Conservation (phyloP, 805 yeast genomes). For the Saccharomycopsis amapae region DNA sequence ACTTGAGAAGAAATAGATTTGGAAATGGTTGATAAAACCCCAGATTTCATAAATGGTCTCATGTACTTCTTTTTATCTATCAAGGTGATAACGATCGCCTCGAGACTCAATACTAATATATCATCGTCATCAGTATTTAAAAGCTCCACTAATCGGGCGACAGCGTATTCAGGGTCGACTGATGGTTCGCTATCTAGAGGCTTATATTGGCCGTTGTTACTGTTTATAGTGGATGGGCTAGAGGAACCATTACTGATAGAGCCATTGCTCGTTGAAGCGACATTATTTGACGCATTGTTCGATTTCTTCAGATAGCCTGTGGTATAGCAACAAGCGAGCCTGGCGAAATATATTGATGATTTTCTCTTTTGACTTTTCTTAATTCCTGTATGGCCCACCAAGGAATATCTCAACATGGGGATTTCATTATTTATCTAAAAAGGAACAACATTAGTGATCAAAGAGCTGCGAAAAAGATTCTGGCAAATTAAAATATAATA, state of each 20-base stretch:
- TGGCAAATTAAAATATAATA: too few relatives aligned
- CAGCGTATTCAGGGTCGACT: constrained; percentile 12
- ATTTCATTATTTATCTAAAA: constrained; percentile 12
- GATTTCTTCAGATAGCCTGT: neutral
- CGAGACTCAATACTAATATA: constrained; percentile 12
- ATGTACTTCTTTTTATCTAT: constrained; percentile 18
- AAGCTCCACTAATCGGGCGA: constrained; percentile 13
- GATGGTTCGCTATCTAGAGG: constrained; percentile 5
- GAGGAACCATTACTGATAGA: neutral
- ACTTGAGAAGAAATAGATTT: constrained; percentile 11
- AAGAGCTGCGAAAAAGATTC: too few relatives aligned
- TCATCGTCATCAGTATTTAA: constrained; percentile 16
- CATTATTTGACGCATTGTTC: too few relatives aligned
- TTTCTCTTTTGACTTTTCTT: constrained; percentile 12
- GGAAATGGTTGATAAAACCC: constrained; percentile 12
- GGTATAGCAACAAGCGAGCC: constrained; percentile 15
- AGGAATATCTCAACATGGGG: constrained; percentile 15
- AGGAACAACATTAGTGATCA: too few relatives aligned
- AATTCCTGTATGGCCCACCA: constrained; percentile 18
- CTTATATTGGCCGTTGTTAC: constrained; percentile 4
- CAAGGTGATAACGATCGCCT: constrained; percentile 18
- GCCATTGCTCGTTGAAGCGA: neutral
- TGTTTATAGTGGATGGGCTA: too few relatives aligned
- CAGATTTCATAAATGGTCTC: constrained; percentile 11
- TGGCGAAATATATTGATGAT: constrained; percentile 12